Base-by-base conservation (phyloP, 1,284 basidiomycete genomes). In the Moniliella sp. region DNA sequence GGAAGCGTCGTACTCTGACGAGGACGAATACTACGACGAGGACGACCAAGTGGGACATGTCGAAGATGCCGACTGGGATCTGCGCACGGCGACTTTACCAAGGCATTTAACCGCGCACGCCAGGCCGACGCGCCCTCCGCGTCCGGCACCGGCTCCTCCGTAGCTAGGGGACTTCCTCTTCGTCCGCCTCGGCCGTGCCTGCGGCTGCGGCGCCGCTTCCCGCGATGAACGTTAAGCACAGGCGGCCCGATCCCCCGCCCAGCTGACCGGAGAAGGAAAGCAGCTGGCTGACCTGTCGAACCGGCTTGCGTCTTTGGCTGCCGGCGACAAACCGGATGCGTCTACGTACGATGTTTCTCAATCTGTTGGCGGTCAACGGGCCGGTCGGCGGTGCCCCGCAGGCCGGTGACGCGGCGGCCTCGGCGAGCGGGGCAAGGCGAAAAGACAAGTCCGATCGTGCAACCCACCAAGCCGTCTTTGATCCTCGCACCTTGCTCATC, bases 361-460 rank as follows among this genome's bases (percentile, higher is more conserved):
- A 2, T 44, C 44, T 19, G 45, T 50, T 18, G 54, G 54, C 18
- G 54, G 52, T 13, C 44, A 45, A 16, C 41, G 56, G 25, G 45
- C 34, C 38, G 36, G 10, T n/a, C 7, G 13, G 43, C 39, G 15
- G 55, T 58, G 4, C 55, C 53, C 7, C 40, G 56, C 15, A 58
- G 57, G 38, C 43, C 50, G 5, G 16, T n/a, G n/a, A n/a, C 43
- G 50, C 25, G 43, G 41, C 15, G 38, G n/a, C n/a, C n/a, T 40
- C 3, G 42, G 45, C 15, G 38, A 37, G 7, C 45, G 40, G 5
- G 15, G 39, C 34, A n/a, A 37, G 46, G 8, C 43, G 46, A 27
- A 54, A 52, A 32, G 56, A 58, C 42, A 58, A 58, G 43, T 43
- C 51, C 12, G 54, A 57, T 33, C 43, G 56, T 13, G 53, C 56